Conservation (phyloP, 345 rosid species). For the Bruguiera gymnorhiza region DNA sequence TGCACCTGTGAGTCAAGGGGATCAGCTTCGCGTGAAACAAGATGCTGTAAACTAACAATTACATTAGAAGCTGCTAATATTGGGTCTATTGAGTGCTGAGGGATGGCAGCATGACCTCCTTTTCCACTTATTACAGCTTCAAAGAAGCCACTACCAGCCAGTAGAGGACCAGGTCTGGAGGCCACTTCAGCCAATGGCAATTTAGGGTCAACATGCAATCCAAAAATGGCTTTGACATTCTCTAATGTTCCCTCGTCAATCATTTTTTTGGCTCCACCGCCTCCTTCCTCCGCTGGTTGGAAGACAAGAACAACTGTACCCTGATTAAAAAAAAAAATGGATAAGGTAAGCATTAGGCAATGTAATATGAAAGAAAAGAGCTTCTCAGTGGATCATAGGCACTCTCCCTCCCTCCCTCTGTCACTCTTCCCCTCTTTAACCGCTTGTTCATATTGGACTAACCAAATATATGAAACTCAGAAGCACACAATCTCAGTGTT, state of each 20-base stretch:
- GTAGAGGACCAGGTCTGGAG: slow-evolving; percentile 57
- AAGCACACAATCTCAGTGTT: not conserved
- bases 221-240: slow-evolving; percentile 72
- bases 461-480: not conserved
- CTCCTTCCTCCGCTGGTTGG: slow-evolving; percentile 99
- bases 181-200: slow-evolving; percentile 53
- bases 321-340: slow-evolving; percentile 27
- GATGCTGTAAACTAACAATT: slow-evolving; percentile 77
- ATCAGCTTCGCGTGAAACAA: slow-evolving; percentile 86
- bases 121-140: slow-evolving; percentile 77
- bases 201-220: slow-evolving; percentile 49
- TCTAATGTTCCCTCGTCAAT: slow-evolving; percentile 68
- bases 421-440: not conserved
- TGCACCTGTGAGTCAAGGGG: slow-evolving; percentile 85
- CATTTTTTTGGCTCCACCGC: slow-evolving; percentile 74
- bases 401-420: not conserved
- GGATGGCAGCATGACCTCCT: slow-evolving; percentile 93
- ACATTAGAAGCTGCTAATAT: slow-evolving; percentile 77
- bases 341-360: not conserved
- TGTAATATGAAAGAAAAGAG: not conserved
- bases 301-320: slow-evolving; percentile 81
- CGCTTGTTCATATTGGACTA: not conserved
- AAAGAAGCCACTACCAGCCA: slow-evolving; percentile 72
- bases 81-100: slow-evolving; percentile 80
- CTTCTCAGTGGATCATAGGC: not conserved